phyloP scores from a whole-genome alignment of 2,329 filamentous ascomycete genomes.

The Arachnomyces sp. region DNA sequence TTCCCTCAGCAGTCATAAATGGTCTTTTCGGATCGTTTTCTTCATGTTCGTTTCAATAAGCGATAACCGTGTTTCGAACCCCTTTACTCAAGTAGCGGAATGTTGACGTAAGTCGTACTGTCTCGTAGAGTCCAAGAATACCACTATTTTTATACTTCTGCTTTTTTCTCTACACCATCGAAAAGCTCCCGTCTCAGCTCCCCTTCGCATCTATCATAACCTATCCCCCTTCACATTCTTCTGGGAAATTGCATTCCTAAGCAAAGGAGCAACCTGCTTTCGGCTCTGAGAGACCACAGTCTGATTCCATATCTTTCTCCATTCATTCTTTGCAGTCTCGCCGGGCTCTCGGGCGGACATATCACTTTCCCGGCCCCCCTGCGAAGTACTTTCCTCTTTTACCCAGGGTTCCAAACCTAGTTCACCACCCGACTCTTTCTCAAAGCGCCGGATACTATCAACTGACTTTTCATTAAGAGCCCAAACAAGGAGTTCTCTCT shows the following conservation, averaged over 20 bases:
- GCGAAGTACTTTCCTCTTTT: constrained; percentile 18
- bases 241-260: constrained; percentile 40
- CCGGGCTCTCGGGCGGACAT: constrained; percentile 11
- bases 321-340: constrained; percentile 18
- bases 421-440: constrained; percentile 33
- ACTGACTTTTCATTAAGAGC: constrained; percentile 34
- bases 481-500: constrained; percentile 46
- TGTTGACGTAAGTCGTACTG: no score
- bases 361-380: constrained; percentile 13
- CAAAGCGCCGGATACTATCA: constrained; percentile 39
- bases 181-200: no score
- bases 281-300: constrained; percentile 51
- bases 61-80: no score
- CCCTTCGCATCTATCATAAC: no score
- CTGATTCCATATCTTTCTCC: constrained; percentile 50
- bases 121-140: no score
- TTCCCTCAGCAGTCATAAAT: no score
- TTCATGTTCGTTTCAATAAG: no score
- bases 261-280: constrained; percentile 55
- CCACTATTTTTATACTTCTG: no score
- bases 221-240: no score
- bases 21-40: no score
- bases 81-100: no score
- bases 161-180: no score
- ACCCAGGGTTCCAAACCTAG: constrained; percentile 37